phyloP scores from a whole-genome alignment of 2,329 filamentous ascomycete genomes.

The Fusarium sp. region DNA sequence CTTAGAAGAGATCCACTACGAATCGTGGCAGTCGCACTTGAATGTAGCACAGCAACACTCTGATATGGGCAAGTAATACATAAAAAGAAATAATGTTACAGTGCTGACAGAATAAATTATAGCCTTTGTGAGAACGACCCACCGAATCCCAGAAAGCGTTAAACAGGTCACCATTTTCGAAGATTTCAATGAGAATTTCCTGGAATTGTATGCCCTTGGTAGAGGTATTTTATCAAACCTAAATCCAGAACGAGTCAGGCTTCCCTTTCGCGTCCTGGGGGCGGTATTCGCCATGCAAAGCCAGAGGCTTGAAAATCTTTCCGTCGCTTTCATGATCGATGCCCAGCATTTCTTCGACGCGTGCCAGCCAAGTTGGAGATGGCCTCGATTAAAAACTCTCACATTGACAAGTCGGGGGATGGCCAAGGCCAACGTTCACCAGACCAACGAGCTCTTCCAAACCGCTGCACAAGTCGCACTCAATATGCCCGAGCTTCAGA shows the following conservation, averaged over 20 bases:
- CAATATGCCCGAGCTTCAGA: constrained; percentile 13
- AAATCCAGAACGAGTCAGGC: constrained; percentile 1
- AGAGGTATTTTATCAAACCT: rapidly evolving
- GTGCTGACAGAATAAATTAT: not conserved
- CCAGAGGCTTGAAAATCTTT: not conserved
- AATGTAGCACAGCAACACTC: rapidly evolving
- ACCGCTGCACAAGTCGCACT: not conserved
- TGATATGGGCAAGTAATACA: not conserved
- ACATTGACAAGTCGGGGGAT: not conserved
- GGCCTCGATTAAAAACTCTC: not conserved
- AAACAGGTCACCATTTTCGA: constrained; percentile 21
- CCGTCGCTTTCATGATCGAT: constrained; percentile 6
- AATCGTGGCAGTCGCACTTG: constrained; percentile 5
- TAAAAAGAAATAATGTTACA: rapidly evolving
- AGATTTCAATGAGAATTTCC: constrained; percentile 25
- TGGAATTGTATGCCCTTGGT: not conserved
- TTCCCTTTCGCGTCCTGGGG: not conserved
- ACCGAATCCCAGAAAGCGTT: constrained; percentile 27
- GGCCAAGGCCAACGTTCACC: not conserved
- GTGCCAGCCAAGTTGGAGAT: not conserved
- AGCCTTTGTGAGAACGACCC: rapidly evolving
- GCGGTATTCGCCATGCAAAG: not conserved
- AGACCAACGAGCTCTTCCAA: not conserved
- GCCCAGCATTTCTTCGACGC: not conserved
- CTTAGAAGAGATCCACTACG: constrained; percentile 1